Percentiles rank a stretch among this genome's conserved stretches.
phyloP scores from a whole-genome alignment of 2,329 filamentous ascomycete genomes.

The Pestalotiopsis sp. region DNA sequence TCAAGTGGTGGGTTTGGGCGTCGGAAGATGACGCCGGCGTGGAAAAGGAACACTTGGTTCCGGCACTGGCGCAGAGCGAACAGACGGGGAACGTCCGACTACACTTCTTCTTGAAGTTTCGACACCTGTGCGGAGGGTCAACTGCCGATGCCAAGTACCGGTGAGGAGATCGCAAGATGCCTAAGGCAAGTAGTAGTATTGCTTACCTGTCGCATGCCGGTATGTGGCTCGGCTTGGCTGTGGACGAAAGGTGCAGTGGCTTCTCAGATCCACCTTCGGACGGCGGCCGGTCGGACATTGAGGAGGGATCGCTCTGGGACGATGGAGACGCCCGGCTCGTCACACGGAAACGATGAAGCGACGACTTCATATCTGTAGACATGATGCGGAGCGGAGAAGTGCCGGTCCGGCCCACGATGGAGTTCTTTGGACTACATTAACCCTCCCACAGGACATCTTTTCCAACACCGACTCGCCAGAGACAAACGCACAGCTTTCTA shows the following conservation, averaged over 20 bases:
- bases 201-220: conserved; percentile 37
- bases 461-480: background rate
- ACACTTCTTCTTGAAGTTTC: conserved; percentile 49
- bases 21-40: conserved; percentile 31
- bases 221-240: conserved; percentile 26
- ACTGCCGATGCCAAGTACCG: background rate
- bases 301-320: conserved; percentile 9
- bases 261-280: conserved; percentile 22
- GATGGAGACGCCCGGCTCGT: conserved; percentile 20
- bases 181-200: background rate
- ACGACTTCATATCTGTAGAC: conserved; percentile 21
- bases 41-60: conserved; percentile 40
- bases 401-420: conserved; percentile 1
- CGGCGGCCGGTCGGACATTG: conserved; percentile 19
- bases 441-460: background rate
- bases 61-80: conserved; percentile 40
- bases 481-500: background rate
- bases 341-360: conserved; percentile 29
- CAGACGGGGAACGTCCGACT: conserved; percentile 43
- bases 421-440: background rate
- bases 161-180: background rate
- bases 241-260: conserved; percentile 26
- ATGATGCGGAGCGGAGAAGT: conserved; percentile 6
- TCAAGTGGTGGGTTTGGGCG: conserved; percentile 39
- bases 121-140: conserved; percentile 32